Evolutionary conservation across 2,329 filamentous ascomycete species (phyloP).

Genomic region (Aspergillus latus): DNA sequence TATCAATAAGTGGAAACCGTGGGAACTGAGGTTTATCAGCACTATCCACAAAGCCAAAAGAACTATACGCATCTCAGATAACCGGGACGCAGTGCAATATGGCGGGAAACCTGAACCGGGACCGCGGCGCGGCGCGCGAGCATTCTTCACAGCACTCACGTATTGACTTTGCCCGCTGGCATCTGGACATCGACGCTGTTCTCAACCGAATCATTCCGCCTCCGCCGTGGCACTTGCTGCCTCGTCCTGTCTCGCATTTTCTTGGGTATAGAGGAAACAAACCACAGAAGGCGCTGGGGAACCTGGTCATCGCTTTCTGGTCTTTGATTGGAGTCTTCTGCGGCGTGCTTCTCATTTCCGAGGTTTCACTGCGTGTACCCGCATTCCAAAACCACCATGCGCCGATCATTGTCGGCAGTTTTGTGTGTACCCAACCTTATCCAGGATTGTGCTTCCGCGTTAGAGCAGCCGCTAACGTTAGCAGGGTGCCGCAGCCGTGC

Average conservation of each 20-base stretch:
- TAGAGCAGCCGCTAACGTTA: conserved; percentile 9
- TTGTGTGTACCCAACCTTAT: conserved; percentile 53
- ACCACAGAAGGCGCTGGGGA: conserved; percentile 50
- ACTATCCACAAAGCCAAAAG: no score
- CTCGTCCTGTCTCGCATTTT: conserved; percentile 65
- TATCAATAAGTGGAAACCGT: not conserved
- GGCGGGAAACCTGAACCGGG: not conserved
- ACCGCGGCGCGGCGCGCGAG: not conserved
- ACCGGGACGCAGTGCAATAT: not conserved
- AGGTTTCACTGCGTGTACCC: conserved; percentile 56
- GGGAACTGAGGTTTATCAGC: not conserved
- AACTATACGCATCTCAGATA: no score
- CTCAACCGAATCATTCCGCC: conserved; percentile 69
- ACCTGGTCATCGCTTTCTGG: conserved; percentile 61
- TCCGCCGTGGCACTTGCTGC: conserved; percentile 64
- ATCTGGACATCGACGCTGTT: conserved; percentile 75
- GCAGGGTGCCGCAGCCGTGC: conserved; percentile 72
- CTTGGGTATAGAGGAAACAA: conserved; percentile 59
- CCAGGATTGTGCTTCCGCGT: no score
- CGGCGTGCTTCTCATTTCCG: conserved; percentile 60
- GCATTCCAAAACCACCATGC: conserved; percentile 54
- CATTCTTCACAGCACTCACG: conserved; percentile 9
- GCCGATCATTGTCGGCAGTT: conserved; percentile 67
- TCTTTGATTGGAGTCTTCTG: conserved; percentile 65
- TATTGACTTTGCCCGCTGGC: conserved; percentile 34